Percentiles rank a stretch among this genome's conserved stretches.
Evolutionary conservation across 179 eudicot species (phyloP).

Genomic region (Dionaea muscipula): DNA sequence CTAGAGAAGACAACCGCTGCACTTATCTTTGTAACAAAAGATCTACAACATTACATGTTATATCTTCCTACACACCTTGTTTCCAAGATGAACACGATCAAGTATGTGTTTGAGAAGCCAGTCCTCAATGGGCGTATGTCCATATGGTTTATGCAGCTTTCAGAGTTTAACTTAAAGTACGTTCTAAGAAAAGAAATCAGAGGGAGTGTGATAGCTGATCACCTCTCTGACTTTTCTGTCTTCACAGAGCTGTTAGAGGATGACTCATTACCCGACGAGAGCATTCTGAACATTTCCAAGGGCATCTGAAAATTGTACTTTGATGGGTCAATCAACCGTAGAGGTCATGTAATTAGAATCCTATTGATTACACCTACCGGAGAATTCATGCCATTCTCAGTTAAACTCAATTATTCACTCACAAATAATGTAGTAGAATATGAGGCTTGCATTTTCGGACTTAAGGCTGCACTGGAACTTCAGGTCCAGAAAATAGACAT

Average conservation of each 20-base stretch:
- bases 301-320: neutral
- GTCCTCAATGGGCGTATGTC: neutral
- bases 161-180: neutral
- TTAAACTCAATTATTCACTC: neutral
- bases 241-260: neutral
- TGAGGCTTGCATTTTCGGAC: neutral
- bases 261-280: neutral
- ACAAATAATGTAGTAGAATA: neutral
- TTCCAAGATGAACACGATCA: neutral
- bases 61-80: neutral
- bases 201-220: neutral
- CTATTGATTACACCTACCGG: neutral
- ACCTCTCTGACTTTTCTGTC: neutral
- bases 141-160: neutral
- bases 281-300: neutral
- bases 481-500: neutral
- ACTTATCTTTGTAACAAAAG: neutral
- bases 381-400: neutral
- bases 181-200: neutral
- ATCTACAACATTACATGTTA: neutral
- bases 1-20: neutral
- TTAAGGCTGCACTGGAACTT: neutral
- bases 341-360: neutral
- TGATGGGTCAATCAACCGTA: neutral
- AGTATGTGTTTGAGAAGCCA: neutral